Evolutionary conservation across 2,329 filamentous ascomycete species (phyloP).

Genomic region (Fusarium continuum): DNA sequence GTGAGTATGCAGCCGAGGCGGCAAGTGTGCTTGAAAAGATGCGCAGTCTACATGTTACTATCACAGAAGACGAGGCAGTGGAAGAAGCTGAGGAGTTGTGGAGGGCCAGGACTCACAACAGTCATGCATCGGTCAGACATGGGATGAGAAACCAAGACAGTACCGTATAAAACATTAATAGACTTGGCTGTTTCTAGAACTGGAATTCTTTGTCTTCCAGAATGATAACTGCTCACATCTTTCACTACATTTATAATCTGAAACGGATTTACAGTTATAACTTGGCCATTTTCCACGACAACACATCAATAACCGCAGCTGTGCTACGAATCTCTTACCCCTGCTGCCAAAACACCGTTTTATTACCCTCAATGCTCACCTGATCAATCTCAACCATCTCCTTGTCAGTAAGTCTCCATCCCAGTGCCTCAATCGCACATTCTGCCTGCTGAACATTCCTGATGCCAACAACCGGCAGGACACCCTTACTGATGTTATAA

Average conservation of each 20-base stretch:
- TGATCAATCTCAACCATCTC: conserved; percentile 9
- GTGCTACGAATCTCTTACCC: not conserved
- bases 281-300: too few relatives aligned
- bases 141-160: too few relatives aligned
- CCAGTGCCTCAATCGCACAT: conserved; percentile 1
- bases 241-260: too few relatives aligned
- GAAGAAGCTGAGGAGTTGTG: conserved; percentile 10
- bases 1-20: conserved; percentile 13
- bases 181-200: too few relatives aligned
- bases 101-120: not conserved
- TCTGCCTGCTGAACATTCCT: conserved; percentile 11
- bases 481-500: conserved; percentile 9
- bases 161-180: too few relatives aligned
- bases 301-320: too few relatives aligned
- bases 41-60: not conserved
- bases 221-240: too few relatives aligned
- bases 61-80: not conserved
- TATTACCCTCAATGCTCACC: conserved; percentile 3
- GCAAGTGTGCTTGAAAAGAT: not conserved
- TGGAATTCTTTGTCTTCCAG: too few relatives aligned
- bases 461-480: conserved; percentile 4
- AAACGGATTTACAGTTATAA: too few relatives aligned
- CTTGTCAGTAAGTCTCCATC: conserved; percentile 1
- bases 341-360: conserved; percentile 9
- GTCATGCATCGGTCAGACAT: not conserved